phyloP scores from a whole-genome alignment of 177 flowering plant genomes.

The Vitis hybrid region DNA sequence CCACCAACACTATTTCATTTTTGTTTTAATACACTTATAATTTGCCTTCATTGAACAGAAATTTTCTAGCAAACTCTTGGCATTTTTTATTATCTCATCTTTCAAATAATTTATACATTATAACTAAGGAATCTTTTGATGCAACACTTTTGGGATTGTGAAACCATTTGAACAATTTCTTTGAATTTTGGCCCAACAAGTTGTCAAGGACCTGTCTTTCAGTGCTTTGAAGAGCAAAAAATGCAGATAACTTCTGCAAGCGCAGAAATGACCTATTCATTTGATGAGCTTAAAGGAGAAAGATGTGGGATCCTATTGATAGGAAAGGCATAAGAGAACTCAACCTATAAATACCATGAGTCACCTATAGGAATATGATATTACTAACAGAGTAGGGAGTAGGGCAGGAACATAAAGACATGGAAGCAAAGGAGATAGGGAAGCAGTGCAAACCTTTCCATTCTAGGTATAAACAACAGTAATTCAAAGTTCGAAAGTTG shows the following conservation, averaged over 20 bases:
- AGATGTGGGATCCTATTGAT: slow-evolving; percentile 63
- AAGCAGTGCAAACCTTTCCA: slow-evolving; percentile 59
- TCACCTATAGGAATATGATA: slow-evolving; percentile 44
- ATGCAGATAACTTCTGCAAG: slow-evolving; percentile 83
- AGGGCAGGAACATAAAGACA: neutral
- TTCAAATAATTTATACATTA: too few species aligned
- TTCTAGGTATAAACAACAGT: slow-evolving; percentile 60
- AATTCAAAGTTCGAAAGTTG: slow-evolving; percentile 65
- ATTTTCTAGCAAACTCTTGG: slow-evolving; percentile 44
- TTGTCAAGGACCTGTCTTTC: slow-evolving; percentile 37
- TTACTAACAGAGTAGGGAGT: slow-evolving; percentile 16
- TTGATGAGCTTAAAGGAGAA: slow-evolving; percentile 64
- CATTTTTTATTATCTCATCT: slow-evolving; percentile 35
- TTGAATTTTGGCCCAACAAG: slow-evolving; percentile 31
- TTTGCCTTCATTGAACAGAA: slow-evolving; percentile 35
- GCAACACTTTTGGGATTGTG: slow-evolving; percentile 39
- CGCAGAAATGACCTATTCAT: slow-evolving; percentile 53
- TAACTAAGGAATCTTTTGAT: slow-evolving; percentile 66
- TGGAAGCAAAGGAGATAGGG: slow-evolving; percentile 2
- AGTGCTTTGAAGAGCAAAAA: slow-evolving; percentile 61
- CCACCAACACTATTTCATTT: slow-evolving; percentile 48
- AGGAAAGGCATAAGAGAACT: slow-evolving; percentile 65
- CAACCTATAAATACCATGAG: slow-evolving; percentile 58
- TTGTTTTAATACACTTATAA: slow-evolving; percentile 18
- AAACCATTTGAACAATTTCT: slow-evolving; percentile 49